Conservation (phyloP, 257 asterid genomes). For the Vinca minor region DNA sequence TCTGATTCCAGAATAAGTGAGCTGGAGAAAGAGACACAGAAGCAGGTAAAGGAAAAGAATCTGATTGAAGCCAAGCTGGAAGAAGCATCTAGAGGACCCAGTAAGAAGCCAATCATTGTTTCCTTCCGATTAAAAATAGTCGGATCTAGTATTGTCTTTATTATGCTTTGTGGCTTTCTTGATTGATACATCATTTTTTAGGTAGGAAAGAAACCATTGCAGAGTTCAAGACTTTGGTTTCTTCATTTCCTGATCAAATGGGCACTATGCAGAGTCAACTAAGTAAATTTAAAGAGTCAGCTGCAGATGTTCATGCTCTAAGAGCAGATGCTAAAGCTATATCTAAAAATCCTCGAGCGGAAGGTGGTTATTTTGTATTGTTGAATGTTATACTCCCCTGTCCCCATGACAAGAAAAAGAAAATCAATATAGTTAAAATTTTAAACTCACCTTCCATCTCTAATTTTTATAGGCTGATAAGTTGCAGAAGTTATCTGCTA, state of each 20-base stretch:
- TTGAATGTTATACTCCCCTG: background rate
- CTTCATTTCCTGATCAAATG: constrained; percentile 92
- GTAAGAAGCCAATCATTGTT: constrained; percentile 27
- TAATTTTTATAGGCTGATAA: constrained; percentile 50
- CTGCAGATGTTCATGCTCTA: constrained; percentile 63
- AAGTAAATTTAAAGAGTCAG: constrained; percentile 68
- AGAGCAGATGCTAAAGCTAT: constrained; percentile 73
- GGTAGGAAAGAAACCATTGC: constrained; percentile 88
- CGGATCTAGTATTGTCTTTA: background rate
- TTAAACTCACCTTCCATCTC: constrained; percentile 3
- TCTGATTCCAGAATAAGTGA: constrained; percentile 66
- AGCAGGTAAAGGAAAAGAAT: constrained; percentile 42
- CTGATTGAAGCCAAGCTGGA: constrained; percentile 53
- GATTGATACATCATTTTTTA: constrained; percentile 21
- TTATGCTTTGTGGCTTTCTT: constrained; percentile 2
- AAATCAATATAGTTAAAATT: constrained; percentile 2
- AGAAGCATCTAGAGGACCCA: constrained; percentile 75
- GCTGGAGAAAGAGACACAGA: constrained; percentile 59
- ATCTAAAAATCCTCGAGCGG: constrained; percentile 45
- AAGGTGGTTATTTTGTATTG: constrained; percentile 42
- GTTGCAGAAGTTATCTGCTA: constrained; percentile 48
- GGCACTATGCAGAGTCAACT: constrained; percentile 78
- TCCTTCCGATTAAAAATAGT: constrained; percentile 5
- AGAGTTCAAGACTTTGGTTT: constrained; percentile 65
- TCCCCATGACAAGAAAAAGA: background rate